Base-by-base conservation (phyloP, 2,329 filamentous ascomycete species). In the Epichloe hybrida region DNA sequence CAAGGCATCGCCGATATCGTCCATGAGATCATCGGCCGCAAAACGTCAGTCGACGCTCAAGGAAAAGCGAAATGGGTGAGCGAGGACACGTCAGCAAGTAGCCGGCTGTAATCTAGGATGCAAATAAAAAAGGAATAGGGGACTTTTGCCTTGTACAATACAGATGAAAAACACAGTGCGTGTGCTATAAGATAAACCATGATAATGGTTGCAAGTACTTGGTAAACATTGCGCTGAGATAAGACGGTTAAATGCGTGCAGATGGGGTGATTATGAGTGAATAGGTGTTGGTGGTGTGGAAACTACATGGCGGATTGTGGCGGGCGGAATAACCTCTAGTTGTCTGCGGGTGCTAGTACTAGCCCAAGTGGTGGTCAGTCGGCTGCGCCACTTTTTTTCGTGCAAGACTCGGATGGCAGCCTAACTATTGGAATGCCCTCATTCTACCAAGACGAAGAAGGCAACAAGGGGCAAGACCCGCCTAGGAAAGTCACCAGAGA, bases 1-100 rank as follows among this genome's bases (percentile, higher is more conserved):
- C 81, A 86, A 59, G 86, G 86, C 43, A 79, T 88, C 41, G 72
- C 70, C 57, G 74, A 80, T 62, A 79, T 90, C 52, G 81, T 88
- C 4, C 61, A 72, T 48, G 86, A 90, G 63, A 81, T 90, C 31
- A 58, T 89, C 55, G 61, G 64, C 27, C 75, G 86, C 61, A 86
- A 81, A 65, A 83, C 81, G 9, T 66, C 57, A 34, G 62, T 64
- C n/a, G 67, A 71, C 36, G 62, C 62, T 11, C 59, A 73, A 37
- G 77, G 72, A 50, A 67, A 68, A 54, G 69, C 64, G 3, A 57
- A 58, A 49, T 74, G 73, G 72, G 35, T 63, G 12, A 53, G 50
- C 38, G 60, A 61, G 23, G 62, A 66, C 52, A 49, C 54, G 34
- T 42, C 49, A 36, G 41, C 64, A n/a, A 57, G 58, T 48, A 69